These are phyloP conservation scores for Westerdykella aurantiaca DNA, from an alignment of 2,329 filamentous ascomycete species.

Conservation along the genomic window DNA sequence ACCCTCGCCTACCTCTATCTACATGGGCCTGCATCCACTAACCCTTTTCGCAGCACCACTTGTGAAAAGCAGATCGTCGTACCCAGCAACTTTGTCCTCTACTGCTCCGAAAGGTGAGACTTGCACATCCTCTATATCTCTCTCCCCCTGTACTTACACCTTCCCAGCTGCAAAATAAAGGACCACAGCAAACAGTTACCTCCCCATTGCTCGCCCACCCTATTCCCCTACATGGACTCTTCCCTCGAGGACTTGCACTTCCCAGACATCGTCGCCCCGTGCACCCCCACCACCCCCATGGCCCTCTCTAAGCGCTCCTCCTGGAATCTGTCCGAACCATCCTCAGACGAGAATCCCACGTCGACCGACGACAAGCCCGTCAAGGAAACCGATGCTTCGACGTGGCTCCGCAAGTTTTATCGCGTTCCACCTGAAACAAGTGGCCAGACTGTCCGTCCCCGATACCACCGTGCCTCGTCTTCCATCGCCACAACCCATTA, in stretches of 20 bases:
- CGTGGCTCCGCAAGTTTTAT: slow-evolving; percentile 41
- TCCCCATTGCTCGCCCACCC: slow-evolving; percentile 32
- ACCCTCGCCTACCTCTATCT: slow-evolving; percentile 1
- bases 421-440: slow-evolving; percentile 20
- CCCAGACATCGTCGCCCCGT: slow-evolving; percentile 44
- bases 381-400: slow-evolving; percentile 37
- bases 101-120: slow-evolving; percentile 59
- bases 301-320: slow-evolving; percentile 35
- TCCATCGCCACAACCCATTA: slow-evolving; percentile 31
- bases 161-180: slow-evolving; percentile 42
- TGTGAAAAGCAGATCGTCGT: slow-evolving; percentile 61
- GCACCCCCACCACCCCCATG: slow-evolving; percentile 40
- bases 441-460: slow-evolving; percentile 26
- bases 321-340: slow-evolving; percentile 40
- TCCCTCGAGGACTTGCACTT: slow-evolving; percentile 37
- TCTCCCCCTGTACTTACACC: slow-evolving; percentile 11
- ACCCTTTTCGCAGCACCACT: slow-evolving; percentile 46
- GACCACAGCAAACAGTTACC: slow-evolving; percentile 38
- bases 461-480: slow-evolving; percentile 32
- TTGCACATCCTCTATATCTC: background rate
- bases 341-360: slow-evolving; percentile 31
- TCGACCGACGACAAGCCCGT: slow-evolving; percentile 22
- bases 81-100: slow-evolving; percentile 55
- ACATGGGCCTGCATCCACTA: background rate
- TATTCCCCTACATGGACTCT: slow-evolving; percentile 33